Conservation (phyloP, 177 flowering plant species). For the Telopea speciosissima region DNA sequence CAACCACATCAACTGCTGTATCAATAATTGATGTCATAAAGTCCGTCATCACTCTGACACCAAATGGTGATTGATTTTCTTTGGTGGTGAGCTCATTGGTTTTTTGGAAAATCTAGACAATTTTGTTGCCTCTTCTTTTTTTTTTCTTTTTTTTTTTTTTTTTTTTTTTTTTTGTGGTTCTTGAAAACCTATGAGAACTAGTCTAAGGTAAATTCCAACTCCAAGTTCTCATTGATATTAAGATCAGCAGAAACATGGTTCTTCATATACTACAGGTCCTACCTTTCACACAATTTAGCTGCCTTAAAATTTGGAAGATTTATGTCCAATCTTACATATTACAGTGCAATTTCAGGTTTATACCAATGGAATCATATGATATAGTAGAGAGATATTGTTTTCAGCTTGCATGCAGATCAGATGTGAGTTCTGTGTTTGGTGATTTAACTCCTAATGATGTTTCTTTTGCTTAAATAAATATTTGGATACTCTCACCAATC, state of each 20-base stretch:
- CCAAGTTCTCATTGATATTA: background rate
- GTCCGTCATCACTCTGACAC: slow-evolving; percentile 87
- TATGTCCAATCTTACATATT: slow-evolving; percentile 1
- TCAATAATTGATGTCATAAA: slow-evolving; percentile 85
- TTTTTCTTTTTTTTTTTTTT: no score
- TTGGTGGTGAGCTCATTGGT: slow-evolving; percentile 88
- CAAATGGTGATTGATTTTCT: slow-evolving; percentile 96
- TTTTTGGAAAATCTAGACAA: no score
- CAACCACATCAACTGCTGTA: slow-evolving; percentile 96
- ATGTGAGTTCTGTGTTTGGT: slow-evolving; percentile 30
- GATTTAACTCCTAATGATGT: background rate
- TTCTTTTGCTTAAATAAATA: background rate
- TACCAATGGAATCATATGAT: slow-evolving; percentile 90
- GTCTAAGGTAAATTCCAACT: background rate
- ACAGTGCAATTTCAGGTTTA: slow-evolving; percentile 53
- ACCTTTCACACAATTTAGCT: background rate
- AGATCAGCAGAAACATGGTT: background rate
- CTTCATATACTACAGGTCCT: background rate
- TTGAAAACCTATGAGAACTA: background rate
- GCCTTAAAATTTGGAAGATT: background rate
- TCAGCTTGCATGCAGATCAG: slow-evolving; percentile 99
- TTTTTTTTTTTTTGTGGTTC: no score
- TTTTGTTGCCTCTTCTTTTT: no score
- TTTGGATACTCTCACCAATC: background rate
- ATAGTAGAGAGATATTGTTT: slow-evolving; percentile 87